phyloP scores from a whole-genome alignment of 345 rosid species.

The Salix arbutifolia region DNA sequence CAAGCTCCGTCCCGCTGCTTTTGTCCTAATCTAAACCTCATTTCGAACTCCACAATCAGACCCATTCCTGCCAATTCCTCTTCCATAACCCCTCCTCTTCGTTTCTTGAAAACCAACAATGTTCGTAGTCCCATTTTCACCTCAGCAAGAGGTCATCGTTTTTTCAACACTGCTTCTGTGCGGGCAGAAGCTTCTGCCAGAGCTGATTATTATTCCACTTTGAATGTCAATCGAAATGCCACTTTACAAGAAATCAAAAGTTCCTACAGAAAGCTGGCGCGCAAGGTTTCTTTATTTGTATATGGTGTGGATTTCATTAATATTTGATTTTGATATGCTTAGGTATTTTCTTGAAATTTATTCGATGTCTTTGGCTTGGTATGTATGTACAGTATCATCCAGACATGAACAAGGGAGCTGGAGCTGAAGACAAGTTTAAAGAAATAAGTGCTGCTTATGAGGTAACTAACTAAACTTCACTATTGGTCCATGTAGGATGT shows the following conservation, averaged over 20 bases:
- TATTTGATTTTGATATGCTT: background rate
- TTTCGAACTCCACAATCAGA: too few species aligned
- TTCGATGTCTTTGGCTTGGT: background rate
- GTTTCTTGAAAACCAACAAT: too few species aligned
- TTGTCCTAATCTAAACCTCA: too few species aligned
- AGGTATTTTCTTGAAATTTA: background rate
- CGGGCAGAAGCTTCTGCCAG: conserved; percentile 30
- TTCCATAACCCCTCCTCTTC: background rate
- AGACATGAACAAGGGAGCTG: conserved; percentile 72
- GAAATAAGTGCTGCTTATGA: conserved; percentile 96
- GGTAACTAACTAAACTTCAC: conserved; percentile 32
- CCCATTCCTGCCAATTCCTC: background rate
- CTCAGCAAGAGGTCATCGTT: conserved; percentile 14
- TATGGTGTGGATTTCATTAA: background rate
- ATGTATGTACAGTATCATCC: conserved; percentile 74
- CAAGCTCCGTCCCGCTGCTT: too few species aligned
- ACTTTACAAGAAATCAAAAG: conserved; percentile 70
- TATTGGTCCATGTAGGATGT: background rate
- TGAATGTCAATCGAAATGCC: conserved; percentile 60
- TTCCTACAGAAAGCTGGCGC: conserved; percentile 82
- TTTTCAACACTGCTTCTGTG: conserved; percentile 12
- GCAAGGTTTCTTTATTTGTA: conserved; percentile 45
- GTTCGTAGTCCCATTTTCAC: background rate
- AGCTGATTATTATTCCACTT: conserved; percentile 59
- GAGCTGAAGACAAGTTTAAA: conserved; percentile 89